Evolutionary conservation across 257 asterid species (phyloP).

Genomic region (Ajuga chamaepitys): DNA sequence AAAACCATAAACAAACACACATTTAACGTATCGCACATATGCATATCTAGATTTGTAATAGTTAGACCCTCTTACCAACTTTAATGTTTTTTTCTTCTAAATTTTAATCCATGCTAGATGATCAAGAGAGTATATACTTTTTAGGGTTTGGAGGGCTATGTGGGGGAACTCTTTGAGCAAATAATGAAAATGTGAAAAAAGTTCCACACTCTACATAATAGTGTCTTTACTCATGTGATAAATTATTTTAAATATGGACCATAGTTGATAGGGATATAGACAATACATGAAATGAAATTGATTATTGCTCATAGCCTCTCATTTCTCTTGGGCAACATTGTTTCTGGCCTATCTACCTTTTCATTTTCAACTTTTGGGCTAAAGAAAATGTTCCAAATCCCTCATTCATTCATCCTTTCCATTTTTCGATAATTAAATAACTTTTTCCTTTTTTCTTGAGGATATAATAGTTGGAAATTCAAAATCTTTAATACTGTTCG

Average conservation of each 20-base stretch:
- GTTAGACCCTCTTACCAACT: not conserved
- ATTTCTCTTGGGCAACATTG: conserved; percentile 26
- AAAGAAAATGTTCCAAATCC: conserved; percentile 2
- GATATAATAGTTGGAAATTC: not conserved
- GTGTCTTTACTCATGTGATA: conserved; percentile 28
- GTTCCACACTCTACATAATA: conserved; percentile 20
- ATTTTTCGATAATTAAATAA: not conserved
- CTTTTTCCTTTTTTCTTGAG: not conserved
- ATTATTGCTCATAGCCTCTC: conserved; percentile 26
- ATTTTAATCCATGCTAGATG: conserved; percentile 6
- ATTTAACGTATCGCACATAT: too few relatives aligned
- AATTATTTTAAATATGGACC: conserved; percentile 15
- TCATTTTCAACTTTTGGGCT: conserved; percentile 1
- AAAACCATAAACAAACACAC: too few relatives aligned
- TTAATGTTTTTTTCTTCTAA: too few relatives aligned
- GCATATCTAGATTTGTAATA: too few relatives aligned
- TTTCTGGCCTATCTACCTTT: conserved; percentile 5
- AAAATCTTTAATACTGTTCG: not conserved
- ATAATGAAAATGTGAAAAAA: conserved; percentile 20
- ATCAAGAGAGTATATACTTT: conserved; percentile 3
- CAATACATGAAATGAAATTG: conserved; percentile 26
- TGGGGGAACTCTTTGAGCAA: not conserved
- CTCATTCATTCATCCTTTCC: not conserved
- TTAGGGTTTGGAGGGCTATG: conserved; percentile 1
- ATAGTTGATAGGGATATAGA: conserved; percentile 18